These are phyloP conservation scores for Ascochyta lentis DNA, from an alignment of 2,329 filamentous ascomycete species.

Conservation along the genomic window DNA sequence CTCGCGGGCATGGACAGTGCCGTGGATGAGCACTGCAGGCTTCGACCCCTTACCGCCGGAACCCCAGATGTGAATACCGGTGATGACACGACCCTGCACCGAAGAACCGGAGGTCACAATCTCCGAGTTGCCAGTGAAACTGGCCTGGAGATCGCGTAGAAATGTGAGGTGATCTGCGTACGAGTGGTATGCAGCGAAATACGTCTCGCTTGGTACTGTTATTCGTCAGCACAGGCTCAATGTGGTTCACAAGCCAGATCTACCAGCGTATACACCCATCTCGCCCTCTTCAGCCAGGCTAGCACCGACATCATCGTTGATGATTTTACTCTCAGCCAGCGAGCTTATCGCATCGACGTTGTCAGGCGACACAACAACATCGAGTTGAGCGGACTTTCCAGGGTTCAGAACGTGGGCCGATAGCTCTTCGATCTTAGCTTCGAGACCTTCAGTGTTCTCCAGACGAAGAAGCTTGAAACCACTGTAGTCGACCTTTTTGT, in stretches of 20 bases:
- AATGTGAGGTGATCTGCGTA: constrained; percentile 46
- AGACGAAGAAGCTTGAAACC: constrained; percentile 47
- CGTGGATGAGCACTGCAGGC: constrained; percentile 45
- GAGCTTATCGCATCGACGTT: constrained; percentile 40
- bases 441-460: constrained; percentile 30
- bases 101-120: constrained; percentile 44
- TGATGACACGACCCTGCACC: constrained; percentile 41
- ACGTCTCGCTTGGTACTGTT: constrained; percentile 41
- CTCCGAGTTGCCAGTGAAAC: constrained; percentile 42
- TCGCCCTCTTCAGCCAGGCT: constrained; percentile 41
- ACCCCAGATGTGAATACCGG: constrained; percentile 49
- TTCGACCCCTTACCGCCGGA: constrained; percentile 46
- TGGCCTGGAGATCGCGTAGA: constrained; percentile 42
- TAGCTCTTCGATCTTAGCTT: constrained; percentile 40
- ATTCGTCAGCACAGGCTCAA: constrained; percentile 6
- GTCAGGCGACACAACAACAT: constrained; percentile 46
- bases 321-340: constrained; percentile 35
- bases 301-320: constrained; percentile 46
- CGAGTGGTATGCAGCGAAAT: constrained; percentile 48
- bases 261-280: constrained; percentile 38
- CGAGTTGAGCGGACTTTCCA: constrained; percentile 35
- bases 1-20: constrained; percentile 46
- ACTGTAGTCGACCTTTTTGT: constrained; percentile 45
- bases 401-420: constrained; percentile 44
- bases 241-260: neutral